Percentiles rank a stretch among this genome's conserved stretches.
phyloP scores from a whole-genome alignment of 768 basidiomycete genomes.

The Pleurotus eryngii region DNA sequence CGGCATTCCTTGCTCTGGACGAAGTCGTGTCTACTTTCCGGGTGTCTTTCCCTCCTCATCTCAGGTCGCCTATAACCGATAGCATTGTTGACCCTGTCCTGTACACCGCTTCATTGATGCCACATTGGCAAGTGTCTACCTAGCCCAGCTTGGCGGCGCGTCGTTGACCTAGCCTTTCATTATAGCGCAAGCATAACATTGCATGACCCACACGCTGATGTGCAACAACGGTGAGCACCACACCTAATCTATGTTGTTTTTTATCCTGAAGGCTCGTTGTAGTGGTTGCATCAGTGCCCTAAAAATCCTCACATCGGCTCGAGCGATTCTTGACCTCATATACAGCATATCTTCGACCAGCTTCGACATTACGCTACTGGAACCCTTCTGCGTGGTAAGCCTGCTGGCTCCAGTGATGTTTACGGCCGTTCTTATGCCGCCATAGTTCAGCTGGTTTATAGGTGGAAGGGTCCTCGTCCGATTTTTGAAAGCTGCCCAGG shows the following conservation, averaged over 20 bases:
- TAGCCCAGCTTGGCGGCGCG: not conserved
- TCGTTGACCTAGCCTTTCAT: not conserved
- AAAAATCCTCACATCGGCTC: constrained; percentile 63
- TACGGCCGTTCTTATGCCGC: not conserved
- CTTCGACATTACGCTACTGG: constrained; percentile 66
- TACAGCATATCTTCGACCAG: constrained; percentile 68
- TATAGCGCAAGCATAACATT: constrained; percentile 63
- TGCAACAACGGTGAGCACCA: constrained; percentile 31
- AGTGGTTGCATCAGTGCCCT: constrained; percentile 64
- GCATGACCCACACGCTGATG: constrained; percentile 74
- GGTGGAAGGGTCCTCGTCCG: constrained; percentile 64
- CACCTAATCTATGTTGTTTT: not conserved
- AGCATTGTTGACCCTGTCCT: constrained; percentile 60
- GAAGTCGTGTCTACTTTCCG: constrained; percentile 53
- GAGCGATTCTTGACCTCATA: constrained; percentile 63
- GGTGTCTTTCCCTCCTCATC: constrained; percentile 52
- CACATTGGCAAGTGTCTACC: constrained; percentile 31
- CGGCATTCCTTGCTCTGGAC: constrained; percentile 64
- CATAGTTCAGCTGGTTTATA: constrained; percentile 66
- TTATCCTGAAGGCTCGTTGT: not conserved
- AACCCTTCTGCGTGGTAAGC: constrained; percentile 66
- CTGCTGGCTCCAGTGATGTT: not conserved
- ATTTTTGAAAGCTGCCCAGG: constrained; percentile 62
- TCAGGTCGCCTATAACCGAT: constrained; percentile 52
- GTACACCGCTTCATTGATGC: constrained; percentile 45